Evolutionary conservation across 139 green algal species (phyloP).

Genomic region (Chlorella vulgaris): DNA sequence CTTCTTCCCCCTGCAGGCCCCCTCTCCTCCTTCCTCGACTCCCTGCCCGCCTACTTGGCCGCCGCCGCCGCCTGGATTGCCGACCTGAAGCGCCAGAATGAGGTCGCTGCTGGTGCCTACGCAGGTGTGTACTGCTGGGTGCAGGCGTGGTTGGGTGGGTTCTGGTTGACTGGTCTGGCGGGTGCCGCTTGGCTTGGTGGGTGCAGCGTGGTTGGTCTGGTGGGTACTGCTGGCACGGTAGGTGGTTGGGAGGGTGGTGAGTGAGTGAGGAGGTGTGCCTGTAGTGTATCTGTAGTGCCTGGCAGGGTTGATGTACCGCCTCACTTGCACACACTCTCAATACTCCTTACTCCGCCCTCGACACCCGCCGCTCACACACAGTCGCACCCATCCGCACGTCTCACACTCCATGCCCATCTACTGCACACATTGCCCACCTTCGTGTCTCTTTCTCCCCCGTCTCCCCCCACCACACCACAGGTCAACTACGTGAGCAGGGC

Average conservation of each 20-base stretch:
- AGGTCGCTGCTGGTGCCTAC: conserved; percentile 95
- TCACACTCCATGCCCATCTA: background rate
- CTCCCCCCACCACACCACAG: too few relatives aligned
- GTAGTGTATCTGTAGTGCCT: too few relatives aligned
- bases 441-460: background rate
- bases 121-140: conserved; percentile 80
- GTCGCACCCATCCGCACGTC: too few relatives aligned
- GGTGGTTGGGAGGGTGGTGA: too few relatives aligned
- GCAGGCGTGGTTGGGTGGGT: background rate
- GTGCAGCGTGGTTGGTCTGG: too few relatives aligned
- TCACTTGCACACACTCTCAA: too few relatives aligned
- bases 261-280: too few relatives aligned
- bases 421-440: background rate
- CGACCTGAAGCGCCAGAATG: conserved; percentile 72
- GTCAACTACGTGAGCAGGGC: conserved; percentile 99
- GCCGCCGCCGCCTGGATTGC: conserved; percentile 37
- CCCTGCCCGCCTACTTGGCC: conserved; percentile 66
- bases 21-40: conserved; percentile 78
- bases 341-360: too few relatives aligned
- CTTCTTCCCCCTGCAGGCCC: background rate
- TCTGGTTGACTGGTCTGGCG: background rate
- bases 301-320: too few relatives aligned
- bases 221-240: too few relatives aligned
- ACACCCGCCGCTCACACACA: too few relatives aligned
- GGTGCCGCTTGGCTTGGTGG: too few relatives aligned